Evolutionary conservation across 163 green algal species (phyloP).

Genomic region (Chlamydomonas reinhardtii): DNA sequence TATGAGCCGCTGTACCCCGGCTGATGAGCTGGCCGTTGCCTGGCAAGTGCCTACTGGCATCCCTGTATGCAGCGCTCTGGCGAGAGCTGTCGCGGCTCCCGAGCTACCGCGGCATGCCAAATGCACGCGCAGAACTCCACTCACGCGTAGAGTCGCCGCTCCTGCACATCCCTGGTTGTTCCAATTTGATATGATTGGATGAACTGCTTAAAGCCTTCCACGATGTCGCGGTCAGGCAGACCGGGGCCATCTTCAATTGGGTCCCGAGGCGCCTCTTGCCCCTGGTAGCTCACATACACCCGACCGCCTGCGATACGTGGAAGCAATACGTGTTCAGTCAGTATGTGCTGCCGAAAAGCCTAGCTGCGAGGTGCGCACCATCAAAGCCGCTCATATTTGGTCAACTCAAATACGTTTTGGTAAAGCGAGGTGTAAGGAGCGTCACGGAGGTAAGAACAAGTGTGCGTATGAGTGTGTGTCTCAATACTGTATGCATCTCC

Average conservation of each 20-base stretch:
- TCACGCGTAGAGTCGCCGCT: slow-evolving; percentile 52
- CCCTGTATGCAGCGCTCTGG: too few species aligned
- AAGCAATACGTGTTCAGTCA: background rate
- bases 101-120: too few species aligned
- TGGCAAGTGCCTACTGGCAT: too few species aligned
- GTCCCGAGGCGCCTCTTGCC: slow-evolving; percentile 37
- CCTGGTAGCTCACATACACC: slow-evolving; percentile 61
- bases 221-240: slow-evolving; percentile 32
- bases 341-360: background rate
- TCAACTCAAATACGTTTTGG: background rate
- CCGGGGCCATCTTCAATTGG: slow-evolving; percentile 39
- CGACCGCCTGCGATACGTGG: slow-evolving; percentile 52
- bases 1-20: background rate
- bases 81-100: too few species aligned
- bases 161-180: slow-evolving; percentile 46
- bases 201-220: slow-evolving; percentile 67
- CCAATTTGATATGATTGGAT: slow-evolving; percentile 57
- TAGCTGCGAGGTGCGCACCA: background rate
- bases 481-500: too few species aligned
- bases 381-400: slow-evolving; percentile 47
- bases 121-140: background rate
- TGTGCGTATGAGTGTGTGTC: too few species aligned
- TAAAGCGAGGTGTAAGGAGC: too few species aligned
- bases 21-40: too few species aligned
- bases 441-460: too few species aligned